These are phyloP conservation scores for Candida vaughaniae DNA, from an alignment of 805 yeast genomes.

Conservation along the genomic window DNA sequence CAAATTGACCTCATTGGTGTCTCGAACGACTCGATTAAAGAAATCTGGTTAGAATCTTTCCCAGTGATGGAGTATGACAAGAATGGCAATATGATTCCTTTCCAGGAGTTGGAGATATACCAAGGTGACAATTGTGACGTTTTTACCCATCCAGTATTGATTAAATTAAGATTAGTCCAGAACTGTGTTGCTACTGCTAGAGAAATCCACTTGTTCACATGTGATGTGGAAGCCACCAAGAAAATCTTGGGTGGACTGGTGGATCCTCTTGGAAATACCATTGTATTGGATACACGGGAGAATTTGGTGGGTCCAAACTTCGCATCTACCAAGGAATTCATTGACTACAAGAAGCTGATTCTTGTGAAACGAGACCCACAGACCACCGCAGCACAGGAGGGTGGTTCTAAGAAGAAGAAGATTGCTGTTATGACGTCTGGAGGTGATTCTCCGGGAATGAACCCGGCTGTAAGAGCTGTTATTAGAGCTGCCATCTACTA, in stretches of 20 bases:
- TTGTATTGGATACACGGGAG: constrained; percentile 25
- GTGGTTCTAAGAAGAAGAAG: constrained; percentile 32
- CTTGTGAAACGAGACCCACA: neutral
- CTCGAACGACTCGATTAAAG: constrained; percentile 64
- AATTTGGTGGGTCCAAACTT: constrained; percentile 7
- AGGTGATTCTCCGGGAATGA: constrained; percentile 84
- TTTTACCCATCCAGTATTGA: constrained; percentile 26
- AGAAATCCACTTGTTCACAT: constrained; percentile 31
- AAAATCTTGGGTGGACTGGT: constrained; percentile 16
- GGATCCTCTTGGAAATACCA: constrained; percentile 38
- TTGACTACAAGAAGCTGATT: constrained; percentile 7
- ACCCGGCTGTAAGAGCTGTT: constrained; percentile 72
- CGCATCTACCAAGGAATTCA: constrained; percentile 5
- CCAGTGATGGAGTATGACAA: constrained; percentile 45
- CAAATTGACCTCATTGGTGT: constrained; percentile 44
- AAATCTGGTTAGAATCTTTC: constrained; percentile 71
- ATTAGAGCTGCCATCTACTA: constrained; percentile 64
- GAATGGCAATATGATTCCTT: constrained; percentile 35
- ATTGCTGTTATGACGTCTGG: constrained; percentile 81
- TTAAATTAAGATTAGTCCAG: constrained; percentile 36
- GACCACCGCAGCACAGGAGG: neutral
- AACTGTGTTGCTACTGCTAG: constrained; percentile 12
- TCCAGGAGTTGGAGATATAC: constrained; percentile 41
- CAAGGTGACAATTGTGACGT: constrained; percentile 34
- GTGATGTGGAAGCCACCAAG: constrained; percentile 24